Percentiles rank a stretch among this genome's conserved stretches.
Evolutionary conservation across 2,329 filamentous ascomycete genomes (phyloP).

Genomic region (Fusarium nematophilum): DNA sequence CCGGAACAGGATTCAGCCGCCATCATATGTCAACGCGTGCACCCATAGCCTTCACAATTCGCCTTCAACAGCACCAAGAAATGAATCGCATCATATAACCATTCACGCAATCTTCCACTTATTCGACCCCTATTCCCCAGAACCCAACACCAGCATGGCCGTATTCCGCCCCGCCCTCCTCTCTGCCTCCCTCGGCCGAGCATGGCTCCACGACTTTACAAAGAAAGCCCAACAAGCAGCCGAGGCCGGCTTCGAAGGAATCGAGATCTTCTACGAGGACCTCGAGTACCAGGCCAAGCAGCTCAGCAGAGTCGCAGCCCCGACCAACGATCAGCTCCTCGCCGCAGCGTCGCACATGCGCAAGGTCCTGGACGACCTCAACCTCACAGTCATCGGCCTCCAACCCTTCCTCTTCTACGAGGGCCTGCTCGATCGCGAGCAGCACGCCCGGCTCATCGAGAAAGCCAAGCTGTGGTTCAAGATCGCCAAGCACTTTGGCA

Average conservation of each 20-base stretch:
- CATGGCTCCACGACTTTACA: constrained; percentile 66
- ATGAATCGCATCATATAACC: no score
- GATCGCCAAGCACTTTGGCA: constrained; percentile 72
- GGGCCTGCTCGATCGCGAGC: constrained; percentile 70
- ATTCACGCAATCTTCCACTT: no score
- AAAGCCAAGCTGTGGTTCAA: constrained; percentile 75
- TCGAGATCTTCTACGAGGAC: constrained; percentile 81
- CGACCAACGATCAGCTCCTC: constrained; percentile 55
- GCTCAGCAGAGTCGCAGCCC: constrained; percentile 47
- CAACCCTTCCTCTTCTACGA: constrained; percentile 83
- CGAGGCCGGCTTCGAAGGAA: constrained; percentile 68
- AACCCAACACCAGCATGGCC: no score
- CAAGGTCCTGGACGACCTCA: constrained; percentile 63
- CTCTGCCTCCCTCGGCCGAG: constrained; percentile 23
- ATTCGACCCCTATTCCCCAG: no score
- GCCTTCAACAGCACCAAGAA: background rate
- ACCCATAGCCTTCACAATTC: background rate
- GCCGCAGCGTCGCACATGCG: constrained; percentile 67
- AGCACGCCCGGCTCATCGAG: constrained; percentile 71
- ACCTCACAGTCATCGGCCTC: constrained; percentile 70
- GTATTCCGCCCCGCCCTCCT: constrained; percentile 15
- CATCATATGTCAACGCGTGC: no score
- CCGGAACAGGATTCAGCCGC: background rate
- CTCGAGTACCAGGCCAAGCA: constrained; percentile 67
- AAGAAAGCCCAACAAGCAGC: constrained; percentile 64